Conservation (phyloP, 2,329 filamentous ascomycete genomes). For the Pseudogymnoascus sp. region DNA sequence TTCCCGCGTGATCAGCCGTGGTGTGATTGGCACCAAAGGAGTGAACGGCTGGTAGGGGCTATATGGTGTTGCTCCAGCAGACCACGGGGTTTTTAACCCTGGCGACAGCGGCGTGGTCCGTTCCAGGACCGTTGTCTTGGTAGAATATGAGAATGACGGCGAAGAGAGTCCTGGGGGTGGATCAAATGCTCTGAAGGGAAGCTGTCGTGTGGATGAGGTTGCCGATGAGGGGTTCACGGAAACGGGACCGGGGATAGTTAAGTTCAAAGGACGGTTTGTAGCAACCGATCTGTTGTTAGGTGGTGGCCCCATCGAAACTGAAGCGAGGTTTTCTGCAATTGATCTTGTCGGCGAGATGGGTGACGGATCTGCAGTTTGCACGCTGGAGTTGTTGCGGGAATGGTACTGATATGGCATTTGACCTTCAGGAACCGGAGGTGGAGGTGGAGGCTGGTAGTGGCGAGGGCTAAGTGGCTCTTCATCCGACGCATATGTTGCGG, state of each 20-base stretch:
- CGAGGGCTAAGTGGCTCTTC: slow-evolving; percentile 52
- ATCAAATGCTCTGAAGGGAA: slow-evolving; percentile 58
- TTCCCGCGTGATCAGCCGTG: slow-evolving; percentile 63
- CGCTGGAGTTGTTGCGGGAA: slow-evolving; percentile 15
- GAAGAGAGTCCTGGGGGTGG: slow-evolving; percentile 47
- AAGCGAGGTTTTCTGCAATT: slow-evolving; percentile 17
- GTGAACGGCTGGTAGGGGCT: slow-evolving; percentile 75
- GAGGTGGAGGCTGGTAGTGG: slow-evolving; percentile 50
- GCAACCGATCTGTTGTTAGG: slow-evolving; percentile 4
- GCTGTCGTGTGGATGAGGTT: slow-evolving; percentile 40
- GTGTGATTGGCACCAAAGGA: slow-evolving; percentile 68
- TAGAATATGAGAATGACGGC: slow-evolving; percentile 38
- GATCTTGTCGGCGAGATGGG: slow-evolving; percentile 22
- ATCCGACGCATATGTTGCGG: slow-evolving; percentile 47
- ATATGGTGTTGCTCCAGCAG: slow-evolving; percentile 60
- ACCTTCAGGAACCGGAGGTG: slow-evolving; percentile 41
- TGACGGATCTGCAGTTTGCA: slow-evolving; percentile 12
- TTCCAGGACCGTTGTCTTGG: slow-evolving; percentile 61
- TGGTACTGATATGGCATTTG: slow-evolving; percentile 6
- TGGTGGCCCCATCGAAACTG: neutral
- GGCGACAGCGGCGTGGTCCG: slow-evolving; percentile 48
- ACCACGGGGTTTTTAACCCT: slow-evolving; percentile 54
- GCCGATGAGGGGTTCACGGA: slow-evolving; percentile 26
- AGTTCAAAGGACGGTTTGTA: slow-evolving; percentile 3
- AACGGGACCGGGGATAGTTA: neutral